Evolutionary conservation across 306 rosid species (phyloP).

Genomic region (Castanea mollissima): DNA sequence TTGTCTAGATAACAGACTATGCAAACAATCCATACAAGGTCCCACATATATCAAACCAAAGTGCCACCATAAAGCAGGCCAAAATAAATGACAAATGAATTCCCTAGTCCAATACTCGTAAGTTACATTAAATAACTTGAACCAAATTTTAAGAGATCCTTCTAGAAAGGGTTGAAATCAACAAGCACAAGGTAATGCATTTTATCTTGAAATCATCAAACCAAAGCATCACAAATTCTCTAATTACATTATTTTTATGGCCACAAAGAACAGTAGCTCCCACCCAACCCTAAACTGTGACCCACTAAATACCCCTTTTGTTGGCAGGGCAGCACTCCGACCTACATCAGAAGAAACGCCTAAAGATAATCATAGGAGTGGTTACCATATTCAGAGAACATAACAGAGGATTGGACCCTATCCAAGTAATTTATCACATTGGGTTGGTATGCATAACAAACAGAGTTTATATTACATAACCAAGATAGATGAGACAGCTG

Average conservation of each 20-base stretch:
- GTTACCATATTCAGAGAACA: neutral
- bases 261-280: neutral
- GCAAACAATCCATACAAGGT: neutral
- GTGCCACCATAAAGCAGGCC: neutral
- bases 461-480: neutral
- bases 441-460: neutral
- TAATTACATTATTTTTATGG: neutral
- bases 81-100: neutral
- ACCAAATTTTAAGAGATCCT: neutral
- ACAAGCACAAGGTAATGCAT: neutral
- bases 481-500: neutral
- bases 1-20: too few species aligned
- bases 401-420: neutral
- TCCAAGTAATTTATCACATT: neutral
- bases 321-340: too few species aligned
- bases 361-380: neutral
- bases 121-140: neutral
- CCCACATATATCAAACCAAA: neutral
- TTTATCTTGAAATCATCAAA: neutral
- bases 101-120: neutral
- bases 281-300: neutral
- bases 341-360: too few species aligned
- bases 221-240: neutral
- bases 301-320: neutral
- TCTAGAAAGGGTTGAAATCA: neutral